Evolutionary conservation across 2,329 filamentous ascomycete genomes (phyloP), one percentile per base, ranked within the genome.

Genomic region (Epichloe aotearoae): DNA sequence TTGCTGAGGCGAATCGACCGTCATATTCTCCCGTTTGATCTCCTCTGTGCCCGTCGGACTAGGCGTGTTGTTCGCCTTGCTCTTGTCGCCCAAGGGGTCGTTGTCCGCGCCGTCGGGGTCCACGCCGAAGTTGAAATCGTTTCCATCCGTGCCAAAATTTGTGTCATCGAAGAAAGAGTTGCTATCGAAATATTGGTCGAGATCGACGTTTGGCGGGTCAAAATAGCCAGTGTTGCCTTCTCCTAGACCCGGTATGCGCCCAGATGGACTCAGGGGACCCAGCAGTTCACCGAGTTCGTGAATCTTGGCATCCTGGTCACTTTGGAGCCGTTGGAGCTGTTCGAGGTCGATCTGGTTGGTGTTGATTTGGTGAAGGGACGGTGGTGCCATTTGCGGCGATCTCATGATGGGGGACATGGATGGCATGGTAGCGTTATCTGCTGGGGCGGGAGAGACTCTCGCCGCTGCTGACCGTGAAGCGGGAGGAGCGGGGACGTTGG

Each of bases 251-350:
- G 88, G 86, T 37, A 95, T 86, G 15, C 79, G 77, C 4, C 88
- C 88, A 0, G 80, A 86, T 0, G 89, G 89, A 59, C 84, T 90
- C 12, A 95, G 74, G 0, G 89, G 89, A 6, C 86, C 83, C 7
- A 96, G 75, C 15, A 88, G 71, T 50, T 80, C 82, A 48, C 82
- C 82, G 10, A 96, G 73, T 52, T 86, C 81, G 54, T 86, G 80
- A 1, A 96, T 84, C 46, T 86, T 84, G 46, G 76, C 76, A 53
- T 85, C 82, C 60, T 95, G 89, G 53, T 91, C 82, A 23, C 80
- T 79, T 62, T 94, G 87, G 59, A 95, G 73, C 42, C 83, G 83
- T 55, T 87, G 80, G 2, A 97, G 74, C 33, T 85, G 77, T 48
- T 93, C 86, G 30, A 96, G 77, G 55, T 95, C 86, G 14, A 83